phyloP scores from a whole-genome alignment of 2,329 filamentous ascomycete species.

The Aspergillus aculeatus region DNA sequence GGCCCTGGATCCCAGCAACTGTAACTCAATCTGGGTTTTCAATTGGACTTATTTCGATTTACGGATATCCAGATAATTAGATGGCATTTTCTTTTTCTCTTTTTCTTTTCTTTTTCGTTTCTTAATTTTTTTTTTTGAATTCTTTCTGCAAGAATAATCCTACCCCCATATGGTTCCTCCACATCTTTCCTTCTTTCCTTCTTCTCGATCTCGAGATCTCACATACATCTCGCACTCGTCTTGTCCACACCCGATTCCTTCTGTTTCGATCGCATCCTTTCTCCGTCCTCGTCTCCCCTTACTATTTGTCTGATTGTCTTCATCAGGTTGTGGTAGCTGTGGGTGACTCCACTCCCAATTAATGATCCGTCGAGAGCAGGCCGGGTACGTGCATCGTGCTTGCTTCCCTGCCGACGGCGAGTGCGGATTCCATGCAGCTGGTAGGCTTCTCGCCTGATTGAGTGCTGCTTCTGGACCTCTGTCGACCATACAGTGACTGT shows the following conservation, averaged over 20 bases:
- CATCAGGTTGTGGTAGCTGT: constrained; percentile 8
- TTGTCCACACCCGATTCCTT: not conserved
- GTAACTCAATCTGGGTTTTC: not conserved
- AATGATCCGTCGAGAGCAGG: constrained; percentile 17
- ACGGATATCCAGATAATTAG: too few species aligned
- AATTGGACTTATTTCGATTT: not conserved
- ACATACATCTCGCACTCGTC: not conserved
- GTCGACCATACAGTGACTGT: constrained; percentile 5
- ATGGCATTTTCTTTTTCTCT: not conserved
- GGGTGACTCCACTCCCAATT: constrained; percentile 15
- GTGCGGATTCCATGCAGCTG: constrained; percentile 17
- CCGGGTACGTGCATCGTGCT: constrained; percentile 21
- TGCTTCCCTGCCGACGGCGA: constrained; percentile 13
- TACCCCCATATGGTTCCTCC: not conserved
- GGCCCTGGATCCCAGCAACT: not conserved
- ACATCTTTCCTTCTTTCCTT: not conserved
- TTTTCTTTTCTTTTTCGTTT: too few species aligned
- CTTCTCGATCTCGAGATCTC: not conserved
- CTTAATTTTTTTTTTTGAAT: not conserved
- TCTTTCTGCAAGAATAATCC: not conserved
- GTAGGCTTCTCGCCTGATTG: constrained; percentile 12
- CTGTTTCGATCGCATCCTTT: not conserved
- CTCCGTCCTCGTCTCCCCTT: constrained; percentile 3
- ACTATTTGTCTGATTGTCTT: constrained; percentile 7
- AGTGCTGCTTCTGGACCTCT: constrained; percentile 13